Percentiles rank a stretch among this genome's conserved stretches.
Evolutionary conservation across 805 yeast species (phyloP).

Genomic region (Barnettozyma sp.): DNA sequence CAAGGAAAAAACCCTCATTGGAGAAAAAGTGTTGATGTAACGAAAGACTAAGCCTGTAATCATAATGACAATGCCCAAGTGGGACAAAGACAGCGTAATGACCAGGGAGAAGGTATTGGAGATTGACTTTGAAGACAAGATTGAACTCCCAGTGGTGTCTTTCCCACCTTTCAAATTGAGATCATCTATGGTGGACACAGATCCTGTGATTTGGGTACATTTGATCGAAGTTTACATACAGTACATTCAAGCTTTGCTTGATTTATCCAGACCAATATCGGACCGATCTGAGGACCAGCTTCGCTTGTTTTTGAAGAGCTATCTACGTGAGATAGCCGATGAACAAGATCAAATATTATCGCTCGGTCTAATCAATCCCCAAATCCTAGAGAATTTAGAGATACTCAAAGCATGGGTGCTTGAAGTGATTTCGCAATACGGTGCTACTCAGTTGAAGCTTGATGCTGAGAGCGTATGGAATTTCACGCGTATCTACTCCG

Average conservation of each 20-base stretch:
- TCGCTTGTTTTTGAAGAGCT: slow-evolving; percentile 48
- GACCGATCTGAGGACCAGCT: slow-evolving; percentile 53
- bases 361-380: slow-evolving; percentile 66
- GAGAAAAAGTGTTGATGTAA: too few relatives aligned
- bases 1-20: too few relatives aligned
- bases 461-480: slow-evolving; percentile 61
- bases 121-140: slow-evolving; percentile 6
- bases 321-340: slow-evolving; percentile 51
- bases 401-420: slow-evolving; percentile 37
- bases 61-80: too few relatives aligned
- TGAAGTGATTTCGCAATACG: slow-evolving; percentile 44
- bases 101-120: slow-evolving; percentile 4
- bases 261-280: slow-evolving; percentile 34
- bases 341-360: slow-evolving; percentile 59
- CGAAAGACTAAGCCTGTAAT: too few relatives aligned
- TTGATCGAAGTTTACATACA: slow-evolving; percentile 58
- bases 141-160: slow-evolving; percentile 52
- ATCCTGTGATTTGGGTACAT: slow-evolving; percentile 80
- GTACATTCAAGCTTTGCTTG: slow-evolving; percentile 34
- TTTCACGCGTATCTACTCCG: slow-evolving; percentile 47
- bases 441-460: slow-evolving; percentile 50
- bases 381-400: slow-evolving; percentile 48
- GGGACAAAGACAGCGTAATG: neutral
- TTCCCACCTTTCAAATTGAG: slow-evolving; percentile 72
- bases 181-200: slow-evolving; percentile 72